A percentile compares a stretch with the other conserved stretches of the same genome.
phyloP scores from a whole-genome alignment of 2,329 filamentous ascomycete genomes.

The Sclerotinia borealis region DNA sequence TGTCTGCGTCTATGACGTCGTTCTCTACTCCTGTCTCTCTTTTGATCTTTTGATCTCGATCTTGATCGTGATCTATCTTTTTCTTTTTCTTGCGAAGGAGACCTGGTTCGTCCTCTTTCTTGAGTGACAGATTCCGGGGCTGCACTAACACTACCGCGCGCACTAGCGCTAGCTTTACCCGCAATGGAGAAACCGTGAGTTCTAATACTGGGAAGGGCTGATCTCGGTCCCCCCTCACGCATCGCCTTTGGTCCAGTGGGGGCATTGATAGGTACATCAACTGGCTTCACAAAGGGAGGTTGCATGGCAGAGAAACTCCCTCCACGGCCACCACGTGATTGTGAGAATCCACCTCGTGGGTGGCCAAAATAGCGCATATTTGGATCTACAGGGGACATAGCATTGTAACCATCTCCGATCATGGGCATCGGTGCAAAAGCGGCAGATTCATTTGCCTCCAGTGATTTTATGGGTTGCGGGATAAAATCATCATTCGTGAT shows the following conservation, averaged over 20 bases:
- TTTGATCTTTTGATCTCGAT: constrained; percentile 28
- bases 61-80: constrained; percentile 33
- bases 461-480: constrained; percentile 31
- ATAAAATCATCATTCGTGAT: constrained; percentile 14
- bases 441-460: constrained; percentile 26
- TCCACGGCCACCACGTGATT: constrained; percentile 33
- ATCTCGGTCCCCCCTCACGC: constrained; percentile 82
- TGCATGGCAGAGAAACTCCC: constrained; percentile 35
- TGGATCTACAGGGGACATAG: constrained; percentile 13
- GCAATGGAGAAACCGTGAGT: constrained; percentile 34
- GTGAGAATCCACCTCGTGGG: constrained; percentile 25
- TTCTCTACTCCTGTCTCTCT: constrained; percentile 26
- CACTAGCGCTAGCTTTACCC: constrained; percentile 29
- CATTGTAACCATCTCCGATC: constrained; percentile 23
- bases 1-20: constrained; percentile 29
- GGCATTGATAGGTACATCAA: constrained; percentile 58
- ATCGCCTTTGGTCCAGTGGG: constrained; percentile 93
- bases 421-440: constrained; percentile 56
- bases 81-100: constrained; percentile 23
- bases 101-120: constrained; percentile 26
- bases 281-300: constrained; percentile 30
- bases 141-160: constrained; percentile 25
- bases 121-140: constrained; percentile 23
- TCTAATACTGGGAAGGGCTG: constrained; percentile 61
- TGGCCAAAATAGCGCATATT: constrained; percentile 25